These are phyloP conservation scores for Chloris gayana DNA, from an alignment of 176 grass and related monocot genomes.

Conservation along the genomic window DNA sequence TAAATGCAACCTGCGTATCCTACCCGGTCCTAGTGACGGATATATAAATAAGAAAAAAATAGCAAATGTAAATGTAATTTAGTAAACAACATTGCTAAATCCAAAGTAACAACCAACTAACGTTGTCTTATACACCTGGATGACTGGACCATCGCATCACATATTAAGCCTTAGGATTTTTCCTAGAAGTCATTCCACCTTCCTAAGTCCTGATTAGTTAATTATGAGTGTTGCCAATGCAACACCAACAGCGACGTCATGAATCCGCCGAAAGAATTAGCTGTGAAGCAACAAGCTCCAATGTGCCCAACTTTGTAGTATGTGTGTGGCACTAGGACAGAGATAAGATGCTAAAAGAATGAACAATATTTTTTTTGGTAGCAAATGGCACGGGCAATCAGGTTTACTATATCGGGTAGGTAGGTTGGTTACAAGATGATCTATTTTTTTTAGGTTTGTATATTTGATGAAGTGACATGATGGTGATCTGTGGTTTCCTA, in stretches of 20 bases:
- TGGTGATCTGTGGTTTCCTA: too few relatives aligned
- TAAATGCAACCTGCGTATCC: too few relatives aligned
- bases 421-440: background rate
- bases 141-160: background rate
- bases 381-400: background rate
- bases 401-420: background rate
- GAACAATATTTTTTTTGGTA: background rate
- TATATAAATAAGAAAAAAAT: background rate
- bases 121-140: background rate
- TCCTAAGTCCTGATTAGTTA: background rate
- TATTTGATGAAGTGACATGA: too few relatives aligned
- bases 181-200: background rate
- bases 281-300: too few relatives aligned
- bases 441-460: background rate
- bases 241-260: background rate
- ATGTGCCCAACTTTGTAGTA: too few relatives aligned
- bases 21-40: too few relatives aligned
- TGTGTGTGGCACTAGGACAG: too few relatives aligned
- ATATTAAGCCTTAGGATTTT: background rate
- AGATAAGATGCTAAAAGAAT: too few relatives aligned
- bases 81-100: constrained; percentile 6
- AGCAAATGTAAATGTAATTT: background rate
- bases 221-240: background rate
- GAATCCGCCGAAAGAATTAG: too few relatives aligned
- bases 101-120: constrained; percentile 24